A percentile compares a stretch with the other conserved stretches of the same genome.
Conservation (phyloP, 139 green algal genomes). For the Monoraphidium neglectum region DNA sequence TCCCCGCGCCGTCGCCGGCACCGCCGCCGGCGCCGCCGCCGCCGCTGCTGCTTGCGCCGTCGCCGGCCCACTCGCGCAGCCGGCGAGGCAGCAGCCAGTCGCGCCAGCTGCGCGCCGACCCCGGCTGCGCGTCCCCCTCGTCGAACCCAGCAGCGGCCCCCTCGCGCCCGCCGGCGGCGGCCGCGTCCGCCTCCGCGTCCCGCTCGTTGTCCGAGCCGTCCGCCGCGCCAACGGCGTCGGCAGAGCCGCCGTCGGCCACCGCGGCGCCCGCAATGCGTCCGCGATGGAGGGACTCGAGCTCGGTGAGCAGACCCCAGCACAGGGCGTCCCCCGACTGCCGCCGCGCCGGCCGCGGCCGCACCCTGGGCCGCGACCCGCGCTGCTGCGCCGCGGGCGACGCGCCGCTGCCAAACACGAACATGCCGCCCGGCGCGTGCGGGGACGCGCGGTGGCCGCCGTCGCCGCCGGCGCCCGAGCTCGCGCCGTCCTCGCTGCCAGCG, state of each 20-base stretch:
- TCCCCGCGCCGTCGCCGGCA: neutral
- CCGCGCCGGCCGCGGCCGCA: neutral
- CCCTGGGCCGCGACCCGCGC: constrained; percentile 4
- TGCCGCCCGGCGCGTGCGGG: constrained; percentile 2
- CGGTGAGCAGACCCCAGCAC: constrained; percentile 17
- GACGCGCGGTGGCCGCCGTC: neutral
- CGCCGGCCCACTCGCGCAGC: constrained; percentile 25
- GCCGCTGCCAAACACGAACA: neutral
- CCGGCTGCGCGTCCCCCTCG: neutral
- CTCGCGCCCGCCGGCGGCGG: too few relatives aligned
- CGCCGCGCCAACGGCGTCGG: neutral
- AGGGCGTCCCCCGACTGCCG: constrained; percentile 9
- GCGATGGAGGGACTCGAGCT: constrained; percentile 23
- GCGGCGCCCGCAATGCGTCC: neutral
- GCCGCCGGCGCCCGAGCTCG: neutral
- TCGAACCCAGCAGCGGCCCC: too few relatives aligned
- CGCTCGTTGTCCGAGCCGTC: neutral
- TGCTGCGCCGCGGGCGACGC: constrained; percentile 2
- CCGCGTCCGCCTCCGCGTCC: neutral
- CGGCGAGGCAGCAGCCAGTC: constrained; percentile 35
- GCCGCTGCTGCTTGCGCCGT: neutral
- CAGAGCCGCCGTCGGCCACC: neutral
- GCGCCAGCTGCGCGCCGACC: constrained; percentile 16
- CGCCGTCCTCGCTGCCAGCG: too few relatives aligned
- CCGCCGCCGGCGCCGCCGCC: neutral